Evolutionary conservation across 352 stramenopile species (phyloP).

Genomic region (Globisporangium nunn): DNA sequence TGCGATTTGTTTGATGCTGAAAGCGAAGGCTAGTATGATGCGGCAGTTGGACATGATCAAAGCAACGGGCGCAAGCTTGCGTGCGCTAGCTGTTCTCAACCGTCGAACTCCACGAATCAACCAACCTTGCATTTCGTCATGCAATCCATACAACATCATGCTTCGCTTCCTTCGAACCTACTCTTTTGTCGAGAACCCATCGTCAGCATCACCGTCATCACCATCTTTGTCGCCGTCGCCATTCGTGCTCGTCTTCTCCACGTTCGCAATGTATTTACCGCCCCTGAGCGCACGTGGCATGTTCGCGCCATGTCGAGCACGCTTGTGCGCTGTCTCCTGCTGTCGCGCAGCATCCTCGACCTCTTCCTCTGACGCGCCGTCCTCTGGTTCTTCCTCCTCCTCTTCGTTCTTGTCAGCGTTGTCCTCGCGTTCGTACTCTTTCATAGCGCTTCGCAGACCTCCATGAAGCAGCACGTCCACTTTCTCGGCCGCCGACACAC

Average conservation of each 20-base stretch:
- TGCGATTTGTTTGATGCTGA: not conserved
- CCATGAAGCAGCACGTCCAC: constrained; percentile 49
- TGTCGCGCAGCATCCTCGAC: not conserved
- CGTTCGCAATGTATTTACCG: not conserved
- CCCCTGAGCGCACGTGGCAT: not conserved
- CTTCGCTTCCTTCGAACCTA: not conserved
- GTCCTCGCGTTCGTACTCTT: constrained; percentile 36
- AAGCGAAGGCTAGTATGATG: not conserved
- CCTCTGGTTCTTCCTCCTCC: constrained; percentile 11
- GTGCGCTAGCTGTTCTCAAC: not conserved
- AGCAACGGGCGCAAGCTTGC: not conserved
- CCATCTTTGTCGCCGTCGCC: not conserved
- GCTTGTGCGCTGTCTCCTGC: not conserved
- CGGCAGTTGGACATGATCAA: not conserved
- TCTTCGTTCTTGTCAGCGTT: constrained; percentile 19
- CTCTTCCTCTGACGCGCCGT: constrained; percentile 15
- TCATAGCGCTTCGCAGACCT: constrained; percentile 35
- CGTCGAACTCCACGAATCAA: not conserved
- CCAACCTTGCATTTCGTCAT: not conserved
- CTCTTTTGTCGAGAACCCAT: not conserved
- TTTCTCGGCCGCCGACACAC: constrained; percentile 39
- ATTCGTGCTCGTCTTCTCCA: not conserved
- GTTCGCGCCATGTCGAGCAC: not conserved
- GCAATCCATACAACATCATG: not conserved
- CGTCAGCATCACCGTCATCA: not conserved